Evolutionary conservation across 768 basidiomycete genomes (phyloP), one percentile per base, ranked within the genome.

Genomic region (Galerina sulciceps): DNA sequence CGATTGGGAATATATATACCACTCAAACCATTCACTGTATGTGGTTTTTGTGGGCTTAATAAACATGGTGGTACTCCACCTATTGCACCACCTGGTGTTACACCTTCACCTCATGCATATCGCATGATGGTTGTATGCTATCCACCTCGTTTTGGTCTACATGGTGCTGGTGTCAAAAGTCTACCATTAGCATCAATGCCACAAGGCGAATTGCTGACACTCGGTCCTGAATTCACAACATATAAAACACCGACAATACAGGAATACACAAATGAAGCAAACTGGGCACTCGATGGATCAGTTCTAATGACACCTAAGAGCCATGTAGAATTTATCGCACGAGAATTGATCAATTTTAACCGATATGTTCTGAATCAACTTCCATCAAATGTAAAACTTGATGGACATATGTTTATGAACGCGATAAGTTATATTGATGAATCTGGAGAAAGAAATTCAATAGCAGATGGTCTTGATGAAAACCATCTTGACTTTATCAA

Each of bases 1-100:
- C 45, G 34, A 10, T 48, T 64, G 13, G 63, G 63, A 11, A 8
- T 58, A 15, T 67, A 49, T 22, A 47, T 62, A 20, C 20, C 37
- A n/a, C 47, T 62, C 2, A 46, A 52, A 31, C 35, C 35, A 4
- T 23, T 57, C 4, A 45, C 6, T 2, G 13, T 62, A 5, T 43
- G 51, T 13, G 45, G 36, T 8, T 67, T 67, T 36, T 55, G 47
- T 8, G 63, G 63, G 4, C 48, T 64, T 14, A n/a, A 22, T 26
- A 44, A 45, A 10, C 61, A 67, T 57, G 65, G 63, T 15, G 56
- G 61, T 34, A 60, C 63, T 6, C 60, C 60, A 0, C 63, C 60
- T 10, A 57, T 63, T 18, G 51, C 62, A 6, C 51, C 17, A 1
- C 36, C 35, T 13, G 40, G 40, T 20, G 50, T 45, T n/a, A 18